phyloP scores from a whole-genome alignment of 768 basidiomycete species.

The Tricholoma bakamatsutake region DNA sequence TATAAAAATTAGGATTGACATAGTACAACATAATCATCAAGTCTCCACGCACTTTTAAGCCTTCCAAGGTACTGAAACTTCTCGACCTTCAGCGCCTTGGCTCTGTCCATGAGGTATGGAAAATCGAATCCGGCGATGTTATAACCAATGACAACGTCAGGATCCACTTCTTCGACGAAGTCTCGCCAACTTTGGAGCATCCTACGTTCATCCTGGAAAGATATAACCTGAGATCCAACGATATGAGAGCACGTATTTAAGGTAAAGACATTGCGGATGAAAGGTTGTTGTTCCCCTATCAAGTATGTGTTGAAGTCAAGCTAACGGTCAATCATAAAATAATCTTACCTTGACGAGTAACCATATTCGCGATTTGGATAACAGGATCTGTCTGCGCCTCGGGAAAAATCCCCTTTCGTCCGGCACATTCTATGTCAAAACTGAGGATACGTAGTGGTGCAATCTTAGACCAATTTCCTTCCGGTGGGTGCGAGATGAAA shows the following conservation, averaged over 20 bases:
- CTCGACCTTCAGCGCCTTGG: slow-evolving; percentile 66
- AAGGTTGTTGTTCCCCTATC: slow-evolving; percentile 84
- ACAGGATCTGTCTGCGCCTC: slow-evolving; percentile 89
- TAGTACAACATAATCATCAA: neutral
- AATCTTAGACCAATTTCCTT: slow-evolving; percentile 87
- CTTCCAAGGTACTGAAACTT: slow-evolving; percentile 75
- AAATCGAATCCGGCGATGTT: slow-evolving; percentile 94
- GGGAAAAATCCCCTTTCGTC: slow-evolving; percentile 95
- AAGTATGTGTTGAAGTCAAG: neutral
- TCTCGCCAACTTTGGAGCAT: slow-evolving; percentile 84
- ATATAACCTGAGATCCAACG: slow-evolving; percentile 94
- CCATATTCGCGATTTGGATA: slow-evolving; percentile 99
- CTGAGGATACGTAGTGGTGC: slow-evolving; percentile 92
- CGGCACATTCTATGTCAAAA: slow-evolving; percentile 99
- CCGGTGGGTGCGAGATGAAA: slow-evolving; percentile 87
- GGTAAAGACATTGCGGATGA: slow-evolving; percentile 95
- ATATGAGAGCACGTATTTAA: slow-evolving; percentile 93
- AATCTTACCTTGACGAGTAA: slow-evolving; percentile 85
- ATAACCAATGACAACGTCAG: slow-evolving; percentile 95
- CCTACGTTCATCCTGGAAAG: slow-evolving; percentile 66
- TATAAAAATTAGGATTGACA: slow-evolving; percentile 6
- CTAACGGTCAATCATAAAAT: neutral
- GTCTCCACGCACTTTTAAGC: slow-evolving; percentile 50
- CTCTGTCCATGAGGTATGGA: slow-evolving; percentile 92
- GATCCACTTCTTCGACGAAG: slow-evolving; percentile 86